Percentiles rank a stretch among this genome's conserved stretches.
Conservation (phyloP, 345 rosid species). For the Eucalyptus grandis region DNA sequence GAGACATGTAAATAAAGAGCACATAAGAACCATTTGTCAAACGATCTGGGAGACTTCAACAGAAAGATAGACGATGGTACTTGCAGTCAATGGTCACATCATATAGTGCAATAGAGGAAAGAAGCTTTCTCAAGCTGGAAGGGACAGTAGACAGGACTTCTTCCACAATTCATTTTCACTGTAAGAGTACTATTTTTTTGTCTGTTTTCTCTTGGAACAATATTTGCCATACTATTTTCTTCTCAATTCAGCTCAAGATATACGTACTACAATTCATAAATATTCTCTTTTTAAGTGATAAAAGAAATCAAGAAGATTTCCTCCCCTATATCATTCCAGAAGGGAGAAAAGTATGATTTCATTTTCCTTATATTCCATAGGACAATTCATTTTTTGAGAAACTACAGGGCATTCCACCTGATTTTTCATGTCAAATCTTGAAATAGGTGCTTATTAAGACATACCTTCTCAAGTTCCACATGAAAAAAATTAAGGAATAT, state of each 20-base stretch:
- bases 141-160: background rate
- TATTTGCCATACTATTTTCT: background rate
- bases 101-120: background rate
- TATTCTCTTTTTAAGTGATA: background rate
- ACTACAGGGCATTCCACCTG: background rate
- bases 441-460: background rate
- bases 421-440: background rate
- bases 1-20: background rate
- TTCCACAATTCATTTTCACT: background rate
- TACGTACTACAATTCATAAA: background rate
- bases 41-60: background rate
- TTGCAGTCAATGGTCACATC: background rate
- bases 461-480: no score
- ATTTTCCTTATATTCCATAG: background rate
- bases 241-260: background rate
- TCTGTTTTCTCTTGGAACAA: background rate
- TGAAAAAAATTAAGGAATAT: constrained; percentile 2
- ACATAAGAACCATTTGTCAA: background rate
- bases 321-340: background rate
- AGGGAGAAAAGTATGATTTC: background rate
- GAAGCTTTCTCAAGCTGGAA: background rate
- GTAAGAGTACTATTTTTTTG: background rate
- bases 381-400: background rate
- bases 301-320: background rate
- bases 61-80: background rate